Evolutionary conservation across 176 grass and related monocot genomes (phyloP).

Genomic region (Raddia guianensis): DNA sequence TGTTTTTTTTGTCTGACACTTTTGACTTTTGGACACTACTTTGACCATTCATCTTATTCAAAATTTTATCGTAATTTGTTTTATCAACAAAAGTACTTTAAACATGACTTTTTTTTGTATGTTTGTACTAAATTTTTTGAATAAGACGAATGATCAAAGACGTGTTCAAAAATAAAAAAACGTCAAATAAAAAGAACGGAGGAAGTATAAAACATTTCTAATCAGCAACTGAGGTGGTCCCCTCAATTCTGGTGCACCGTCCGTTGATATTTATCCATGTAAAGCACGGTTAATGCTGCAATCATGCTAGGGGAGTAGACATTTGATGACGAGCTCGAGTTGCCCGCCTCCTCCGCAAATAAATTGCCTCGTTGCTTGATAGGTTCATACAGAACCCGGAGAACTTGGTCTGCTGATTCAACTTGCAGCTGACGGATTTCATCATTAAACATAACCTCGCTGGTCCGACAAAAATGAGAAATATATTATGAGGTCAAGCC

Average conservation of each 20-base stretch:
- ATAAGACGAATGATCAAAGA: too few relatives aligned
- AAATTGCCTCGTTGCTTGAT: conserved; percentile 31
- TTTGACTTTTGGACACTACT: too few relatives aligned
- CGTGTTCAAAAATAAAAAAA: too few relatives aligned
- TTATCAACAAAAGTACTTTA: too few relatives aligned
- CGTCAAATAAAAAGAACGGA: too few relatives aligned
- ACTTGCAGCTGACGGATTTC: conserved; percentile 51
- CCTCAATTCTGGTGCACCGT: conserved; percentile 12
- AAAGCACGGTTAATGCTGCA: conserved; percentile 61
- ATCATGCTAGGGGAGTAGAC: conserved; percentile 65
- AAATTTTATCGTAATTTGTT: too few relatives aligned
- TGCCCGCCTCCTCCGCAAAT: conserved; percentile 16
- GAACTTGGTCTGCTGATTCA: conserved; percentile 44
- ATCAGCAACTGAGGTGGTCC: conserved; percentile 8
- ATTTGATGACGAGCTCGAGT: conserved; percentile 23
- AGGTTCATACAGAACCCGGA: conserved; percentile 54
- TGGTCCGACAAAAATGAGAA: conserved; percentile 36
- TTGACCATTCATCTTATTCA: too few relatives aligned
- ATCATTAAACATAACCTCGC: conserved; percentile 44
- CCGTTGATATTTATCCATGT: conserved; percentile 26
- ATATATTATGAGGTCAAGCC: conserved; percentile 27
- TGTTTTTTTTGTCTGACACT: too few relatives aligned
- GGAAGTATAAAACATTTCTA: background rate
- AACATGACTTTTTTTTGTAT: too few relatives aligned
- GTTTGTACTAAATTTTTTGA: too few relatives aligned